Evolutionary conservation across 1,284 basidiomycete genomes (phyloP), one percentile per base, ranked within the genome.

Genomic region (Inonotus obliquus): DNA sequence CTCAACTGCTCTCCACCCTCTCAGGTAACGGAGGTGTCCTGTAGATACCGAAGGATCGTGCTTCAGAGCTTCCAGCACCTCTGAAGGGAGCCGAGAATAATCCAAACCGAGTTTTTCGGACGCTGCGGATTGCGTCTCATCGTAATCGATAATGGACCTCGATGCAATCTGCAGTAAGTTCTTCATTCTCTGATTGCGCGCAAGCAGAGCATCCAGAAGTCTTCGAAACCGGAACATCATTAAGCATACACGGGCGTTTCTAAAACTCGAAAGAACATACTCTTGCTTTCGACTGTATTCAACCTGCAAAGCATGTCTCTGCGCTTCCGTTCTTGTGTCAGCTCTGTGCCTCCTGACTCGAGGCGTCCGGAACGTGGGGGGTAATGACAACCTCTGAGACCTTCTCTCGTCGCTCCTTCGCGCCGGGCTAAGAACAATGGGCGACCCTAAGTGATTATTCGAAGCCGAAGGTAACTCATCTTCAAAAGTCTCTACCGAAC

Each of bases 1-100:
- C 63, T 91, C 88, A 14, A 90, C 86, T 0, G 85, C 85, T 63
- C 79, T 77, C 84, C 85, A 90, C 11, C 87, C 81, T 56, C 72
- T 75, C 37, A 78, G 75, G 41, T 79, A 75, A 53, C 84, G 79
- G 0, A 86, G 88, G 11, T 77, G 72, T 19, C 85, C 79, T 3
- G 82, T 86, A 9, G 89, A 81, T n/a, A 84, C 82, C 2, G 86
- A 81, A 39, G 89, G 89, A 69, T 91, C 89, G 63, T 89, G 87
- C 39, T 79, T 81, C 67, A 90, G 83, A 2, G 87, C 84, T 57
- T 91, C 88, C 38, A 89, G 70, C 13, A 91, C 76, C 14, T 89
- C 86, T 61, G 76, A 75, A 7, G 89, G 83, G 51, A 91, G 75
- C 54, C 74, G 73, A 11, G 69, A 73, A 66, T 82, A 76, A 14